Evolutionary conservation across 306 rosid species (phyloP), one percentile per base, ranked within the genome.

Genomic region (Lathyrus tuberosus): DNA sequence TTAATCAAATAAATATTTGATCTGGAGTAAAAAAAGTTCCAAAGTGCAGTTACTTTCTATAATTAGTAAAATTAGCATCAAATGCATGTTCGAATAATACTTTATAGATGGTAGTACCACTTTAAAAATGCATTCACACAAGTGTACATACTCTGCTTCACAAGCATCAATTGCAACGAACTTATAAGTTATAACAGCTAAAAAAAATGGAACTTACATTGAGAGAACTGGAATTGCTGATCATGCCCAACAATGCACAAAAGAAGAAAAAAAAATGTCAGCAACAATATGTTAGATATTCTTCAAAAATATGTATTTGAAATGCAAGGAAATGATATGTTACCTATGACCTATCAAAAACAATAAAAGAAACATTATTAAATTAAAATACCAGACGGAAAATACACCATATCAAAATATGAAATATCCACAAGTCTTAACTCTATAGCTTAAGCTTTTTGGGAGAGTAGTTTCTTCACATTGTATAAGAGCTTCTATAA

Each of bases 201-300:
- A 33, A 56, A 69, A 71, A 6, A 57, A 67, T 56, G 67, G 33
- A 61, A 89, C 99, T 91, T 84, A 95, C 99, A 88, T 91, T 17
- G 99, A 95, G 65, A 95, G 99, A 78, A 95, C 96, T 54, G 99
- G 99, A 82, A 95, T 95, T 48, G 96, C 99, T 95, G 99, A 64
- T 69, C 72, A 82, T 65, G 51, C 68, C 89, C 86, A 69, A 48
- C 8, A 48, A 78, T 67, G 75, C 80, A 79, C 51, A 75, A 72
- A 74, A 74, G 15, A 67, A 43, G 47, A 81, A 80, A 72, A 16
- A 78, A 5, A 22, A 30, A 41, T 41, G 80, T 90, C 82, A 94
- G 97, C 71, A 84, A 75, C 71, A 71, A 62, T 75, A 74, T 48
- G 62, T 60, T 74, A 67, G 67, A 44, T 6, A 62, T 13, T 30